phyloP scores from a whole-genome alignment of 2,329 filamentous ascomycete species.

The Alternaria conjuncta region DNA sequence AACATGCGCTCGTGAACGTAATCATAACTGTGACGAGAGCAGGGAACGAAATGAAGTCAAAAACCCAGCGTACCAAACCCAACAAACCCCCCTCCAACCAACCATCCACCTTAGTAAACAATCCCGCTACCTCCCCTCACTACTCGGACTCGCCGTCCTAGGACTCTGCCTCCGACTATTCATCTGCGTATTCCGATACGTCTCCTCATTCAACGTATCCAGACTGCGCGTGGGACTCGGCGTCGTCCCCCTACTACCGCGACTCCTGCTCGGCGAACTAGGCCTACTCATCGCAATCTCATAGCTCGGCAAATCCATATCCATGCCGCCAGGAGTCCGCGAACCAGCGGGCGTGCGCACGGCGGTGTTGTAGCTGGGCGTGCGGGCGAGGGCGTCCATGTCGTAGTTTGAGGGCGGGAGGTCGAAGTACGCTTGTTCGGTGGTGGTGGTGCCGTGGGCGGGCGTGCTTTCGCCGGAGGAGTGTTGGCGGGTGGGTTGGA shows the following conservation, averaged over 20 bases:
- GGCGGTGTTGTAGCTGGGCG: conserved; percentile 60
- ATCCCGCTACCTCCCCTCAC: conserved; percentile 32
- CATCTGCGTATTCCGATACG: conserved; percentile 45
- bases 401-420: conserved; percentile 42
- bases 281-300: conserved; percentile 54
- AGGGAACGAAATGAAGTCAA: no score
- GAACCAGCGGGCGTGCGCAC: conserved; percentile 53
- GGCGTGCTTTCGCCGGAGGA: conserved; percentile 47
- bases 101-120: background rate
- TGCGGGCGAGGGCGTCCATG: conserved; percentile 55
- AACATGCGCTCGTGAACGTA: background rate
- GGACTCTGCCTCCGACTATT: conserved; percentile 38
- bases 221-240: conserved; percentile 44
- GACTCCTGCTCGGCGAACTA: conserved; percentile 44
- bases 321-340: conserved; percentile 47
- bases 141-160: conserved; percentile 21
- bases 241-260: conserved; percentile 38
- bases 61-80: background rate
- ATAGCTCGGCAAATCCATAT: conserved; percentile 53
- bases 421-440: conserved; percentile 32
- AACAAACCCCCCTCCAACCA: background rate
- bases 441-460: conserved; percentile 24
- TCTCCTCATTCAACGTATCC: conserved; percentile 47
- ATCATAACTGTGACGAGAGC: no score
- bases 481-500: conserved; percentile 34